phyloP scores from a whole-genome alignment of 2,329 filamentous ascomycete genomes.

The Aspergillus oerlinghausenensis region DNA sequence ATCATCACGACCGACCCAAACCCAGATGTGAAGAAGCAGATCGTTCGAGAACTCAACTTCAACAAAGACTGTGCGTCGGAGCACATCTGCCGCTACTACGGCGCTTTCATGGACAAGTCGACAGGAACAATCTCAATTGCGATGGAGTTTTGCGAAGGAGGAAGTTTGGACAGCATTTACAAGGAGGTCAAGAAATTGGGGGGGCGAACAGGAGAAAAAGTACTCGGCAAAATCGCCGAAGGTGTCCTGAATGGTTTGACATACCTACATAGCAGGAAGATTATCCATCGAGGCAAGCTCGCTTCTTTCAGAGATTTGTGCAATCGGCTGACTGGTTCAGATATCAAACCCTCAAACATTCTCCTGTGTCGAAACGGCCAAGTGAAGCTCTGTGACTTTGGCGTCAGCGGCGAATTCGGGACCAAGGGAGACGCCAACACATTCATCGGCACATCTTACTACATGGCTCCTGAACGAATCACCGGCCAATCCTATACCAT shows the following conservation, averaged over 20 bases:
- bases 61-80: conserved; percentile 96
- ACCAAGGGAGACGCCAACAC: conserved; percentile 98
- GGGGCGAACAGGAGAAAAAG: conserved; percentile 92
- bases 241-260: conserved; percentile 90
- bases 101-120: conserved; percentile 92
- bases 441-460: conserved; percentile 97
- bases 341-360: conserved; percentile 98
- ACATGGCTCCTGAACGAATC: conserved; percentile 98
- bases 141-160: conserved; percentile 98
- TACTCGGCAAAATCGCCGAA: conserved; percentile 93
- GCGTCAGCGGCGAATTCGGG: conserved; percentile 94
- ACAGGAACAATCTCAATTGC: conserved; percentile 96
- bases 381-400: conserved; percentile 97
- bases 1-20: conserved; percentile 98
- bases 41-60: conserved; percentile 91
- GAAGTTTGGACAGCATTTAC: conserved; percentile 93
- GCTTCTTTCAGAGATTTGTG: not conserved
- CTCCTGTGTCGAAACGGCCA: conserved; percentile 86
- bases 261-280: conserved; percentile 91
- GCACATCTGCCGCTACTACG: conserved; percentile 96
- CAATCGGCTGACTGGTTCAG: conserved; percentile 35
- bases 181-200: conserved; percentile 94
- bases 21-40: conserved; percentile 97
- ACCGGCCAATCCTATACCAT: conserved; percentile 98
- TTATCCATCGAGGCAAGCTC: conserved; percentile 73